Conservation (phyloP, 306 rosid genomes). For the Cucumis cinereus region DNA sequence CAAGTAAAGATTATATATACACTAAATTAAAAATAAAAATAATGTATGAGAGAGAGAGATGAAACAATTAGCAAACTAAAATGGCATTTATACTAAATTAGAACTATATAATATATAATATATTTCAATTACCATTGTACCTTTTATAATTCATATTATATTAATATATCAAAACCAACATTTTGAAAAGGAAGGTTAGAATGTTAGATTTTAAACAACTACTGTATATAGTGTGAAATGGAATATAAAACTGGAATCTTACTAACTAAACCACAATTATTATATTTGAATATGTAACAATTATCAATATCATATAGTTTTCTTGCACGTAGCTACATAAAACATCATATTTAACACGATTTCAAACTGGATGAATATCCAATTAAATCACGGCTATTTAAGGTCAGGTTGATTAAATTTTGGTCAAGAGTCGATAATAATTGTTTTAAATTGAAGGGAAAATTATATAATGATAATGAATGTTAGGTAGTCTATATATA, state of each 20-base stretch:
- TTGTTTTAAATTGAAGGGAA: background rate
- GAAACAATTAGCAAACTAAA: no score
- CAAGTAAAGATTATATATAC: no score
- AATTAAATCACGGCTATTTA: background rate
- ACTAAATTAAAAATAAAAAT: no score
- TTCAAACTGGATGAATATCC: background rate
- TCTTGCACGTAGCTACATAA: background rate
- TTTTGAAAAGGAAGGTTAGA: no score
- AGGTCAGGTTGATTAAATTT: background rate
- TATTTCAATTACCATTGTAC: no score
- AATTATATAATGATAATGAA: background rate
- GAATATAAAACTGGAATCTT: background rate
- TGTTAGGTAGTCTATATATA: background rate
- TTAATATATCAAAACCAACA: background rate
- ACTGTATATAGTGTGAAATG: background rate
- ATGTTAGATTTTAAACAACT: background rate
- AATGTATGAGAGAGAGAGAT: no score
- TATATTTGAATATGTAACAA: background rate
- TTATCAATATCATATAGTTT: background rate
- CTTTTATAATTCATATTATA: background rate
- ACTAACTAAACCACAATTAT: background rate
- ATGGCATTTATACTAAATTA: no score
- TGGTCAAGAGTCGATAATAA: background rate
- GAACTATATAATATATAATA: no score
- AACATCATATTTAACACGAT: background rate